phyloP scores from a whole-genome alignment of 2,329 filamentous ascomycete genomes.

The Neopestalotiopsis rosae region DNA sequence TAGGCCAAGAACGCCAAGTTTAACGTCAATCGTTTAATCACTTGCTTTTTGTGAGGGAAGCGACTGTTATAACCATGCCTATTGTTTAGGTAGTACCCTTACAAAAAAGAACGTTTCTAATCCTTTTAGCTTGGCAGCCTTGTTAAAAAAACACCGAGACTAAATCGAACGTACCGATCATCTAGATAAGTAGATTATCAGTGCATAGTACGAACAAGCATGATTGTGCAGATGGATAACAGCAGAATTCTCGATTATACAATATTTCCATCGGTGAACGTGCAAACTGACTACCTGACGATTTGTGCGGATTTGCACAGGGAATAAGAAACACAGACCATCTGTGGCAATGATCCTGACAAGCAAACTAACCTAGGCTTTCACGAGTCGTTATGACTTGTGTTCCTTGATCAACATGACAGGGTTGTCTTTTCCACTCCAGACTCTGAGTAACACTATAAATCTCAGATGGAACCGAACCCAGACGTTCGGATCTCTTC shows the following conservation, averaged over 20 bases:
- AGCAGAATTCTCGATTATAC: too few species aligned
- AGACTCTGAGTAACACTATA: not conserved
- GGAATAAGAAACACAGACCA: not conserved
- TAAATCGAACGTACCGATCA: too few species aligned
- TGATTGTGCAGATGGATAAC: too few species aligned
- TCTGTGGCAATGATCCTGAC: not conserved
- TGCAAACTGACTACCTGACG: not conserved
- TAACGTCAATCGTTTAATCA: too few species aligned
- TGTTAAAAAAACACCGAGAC: too few species aligned
- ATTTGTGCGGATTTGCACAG: not conserved
- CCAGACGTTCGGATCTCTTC: not conserved
- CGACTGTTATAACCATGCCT: too few species aligned
- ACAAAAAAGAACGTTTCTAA: too few species aligned
- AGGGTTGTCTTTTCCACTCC: not conserved
- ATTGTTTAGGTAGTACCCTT: too few species aligned
- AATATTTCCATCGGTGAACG: not conserved
- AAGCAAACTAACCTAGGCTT: not conserved
- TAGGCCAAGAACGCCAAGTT: not conserved
- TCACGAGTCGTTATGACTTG: not conserved
- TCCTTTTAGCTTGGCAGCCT: too few species aligned
- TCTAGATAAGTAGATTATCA: too few species aligned
- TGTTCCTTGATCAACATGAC: not conserved
- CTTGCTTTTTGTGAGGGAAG: too few species aligned
- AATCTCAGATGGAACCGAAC: not conserved
- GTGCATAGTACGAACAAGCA: too few species aligned